phyloP scores from a whole-genome alignment of 345 rosid genomes.

The Angophora floribunda region DNA sequence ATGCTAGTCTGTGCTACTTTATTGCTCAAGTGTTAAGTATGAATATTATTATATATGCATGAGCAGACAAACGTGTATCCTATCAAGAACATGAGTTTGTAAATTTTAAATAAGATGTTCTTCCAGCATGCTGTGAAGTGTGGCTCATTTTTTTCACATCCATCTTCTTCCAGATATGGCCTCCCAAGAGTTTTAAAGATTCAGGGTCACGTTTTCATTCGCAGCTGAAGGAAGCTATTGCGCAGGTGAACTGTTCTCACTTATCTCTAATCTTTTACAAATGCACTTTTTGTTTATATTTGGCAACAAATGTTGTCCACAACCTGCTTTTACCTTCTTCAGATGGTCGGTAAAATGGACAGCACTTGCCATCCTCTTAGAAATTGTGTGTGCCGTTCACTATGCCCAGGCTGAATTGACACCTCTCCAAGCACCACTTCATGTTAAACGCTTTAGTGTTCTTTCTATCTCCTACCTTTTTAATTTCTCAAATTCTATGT shows the following conservation, averaged over 20 bases:
- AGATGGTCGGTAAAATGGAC: not conserved
- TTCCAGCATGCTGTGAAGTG: not conserved
- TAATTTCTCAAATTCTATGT: not conserved
- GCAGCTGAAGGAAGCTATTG: conserved; percentile 71
- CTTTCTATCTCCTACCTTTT: not conserved
- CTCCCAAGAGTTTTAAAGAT: conserved; percentile 94
- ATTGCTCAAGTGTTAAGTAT: not conserved
- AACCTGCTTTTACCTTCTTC: not conserved
- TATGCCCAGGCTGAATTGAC: not conserved
- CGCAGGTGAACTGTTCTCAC: conserved; percentile 37
- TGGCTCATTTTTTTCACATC: not conserved
- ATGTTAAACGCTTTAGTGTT: not conserved
- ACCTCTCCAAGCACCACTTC: not conserved
- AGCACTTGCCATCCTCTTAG: not conserved
- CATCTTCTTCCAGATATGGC: conserved; percentile 75
- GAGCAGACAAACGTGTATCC: not conserved
- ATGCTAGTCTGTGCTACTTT: not conserved
- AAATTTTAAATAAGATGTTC: not conserved
- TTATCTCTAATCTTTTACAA: conserved; percentile 1
- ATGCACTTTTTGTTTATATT: not conserved
- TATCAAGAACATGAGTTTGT: not conserved
- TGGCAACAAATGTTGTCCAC: not conserved
- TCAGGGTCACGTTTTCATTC: conserved; percentile 86
- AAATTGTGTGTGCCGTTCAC: not conserved
- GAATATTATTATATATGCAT: not conserved